Conservation (phyloP, 2,329 filamentous ascomycete species). For the Fusarium denticulatum region DNA sequence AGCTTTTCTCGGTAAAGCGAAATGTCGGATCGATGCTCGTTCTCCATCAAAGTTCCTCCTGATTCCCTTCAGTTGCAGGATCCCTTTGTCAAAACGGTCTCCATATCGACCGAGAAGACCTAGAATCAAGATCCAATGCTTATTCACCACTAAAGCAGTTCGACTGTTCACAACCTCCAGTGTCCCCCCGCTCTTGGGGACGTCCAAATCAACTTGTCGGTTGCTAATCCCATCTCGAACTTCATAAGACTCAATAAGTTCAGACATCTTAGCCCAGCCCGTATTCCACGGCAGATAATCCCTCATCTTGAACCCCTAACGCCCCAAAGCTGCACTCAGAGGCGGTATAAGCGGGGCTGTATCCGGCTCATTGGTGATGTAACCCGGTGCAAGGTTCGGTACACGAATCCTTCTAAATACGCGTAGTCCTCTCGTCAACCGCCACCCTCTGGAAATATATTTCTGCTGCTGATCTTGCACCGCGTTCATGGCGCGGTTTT, state of each 20-base stretch:
- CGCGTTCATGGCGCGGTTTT: not conserved
- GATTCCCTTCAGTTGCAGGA: not conserved
- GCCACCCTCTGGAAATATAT: not conserved
- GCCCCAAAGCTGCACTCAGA: not conserved
- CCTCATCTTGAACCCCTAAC: not conserved
- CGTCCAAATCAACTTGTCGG: accelerated
- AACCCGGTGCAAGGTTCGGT: not conserved
- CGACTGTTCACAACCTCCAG: not conserved
- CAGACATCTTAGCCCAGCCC: not conserved
- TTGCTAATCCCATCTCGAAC: not conserved
- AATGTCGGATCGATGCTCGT: not conserved
- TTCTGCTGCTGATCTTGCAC: not conserved
- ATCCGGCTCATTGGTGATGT: not conserved
- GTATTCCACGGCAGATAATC: not conserved
- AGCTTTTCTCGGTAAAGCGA: not conserved
- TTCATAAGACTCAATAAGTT: not conserved
- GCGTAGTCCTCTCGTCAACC: not conserved
- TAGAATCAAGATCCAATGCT: not conserved
- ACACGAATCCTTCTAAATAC: not conserved
- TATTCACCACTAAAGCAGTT: accelerated
- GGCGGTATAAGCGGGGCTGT: not conserved
- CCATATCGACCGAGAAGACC: not conserved
- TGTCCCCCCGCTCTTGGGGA: accelerated
- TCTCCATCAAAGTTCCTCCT: not conserved
- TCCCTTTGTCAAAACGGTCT: not conserved